Percentiles rank a stretch among this genome's conserved stretches.
Conservation (phyloP, 495 filamentous ascomycete genomes). For the Neurospora sp. region DNA sequence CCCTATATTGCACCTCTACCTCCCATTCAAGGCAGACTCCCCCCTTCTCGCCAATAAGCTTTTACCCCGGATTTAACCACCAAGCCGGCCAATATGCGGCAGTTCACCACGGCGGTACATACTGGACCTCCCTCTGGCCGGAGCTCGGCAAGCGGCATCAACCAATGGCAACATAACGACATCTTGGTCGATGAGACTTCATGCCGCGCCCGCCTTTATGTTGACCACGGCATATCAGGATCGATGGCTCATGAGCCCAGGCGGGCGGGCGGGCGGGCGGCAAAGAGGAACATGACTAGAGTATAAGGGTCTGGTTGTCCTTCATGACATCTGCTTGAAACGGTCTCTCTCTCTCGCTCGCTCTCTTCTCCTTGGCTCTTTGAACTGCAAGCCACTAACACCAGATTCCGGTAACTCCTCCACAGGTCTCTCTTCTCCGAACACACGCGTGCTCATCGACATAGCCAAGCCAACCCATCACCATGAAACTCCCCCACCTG, state of each 20-base stretch:
- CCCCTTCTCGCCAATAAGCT: neutral
- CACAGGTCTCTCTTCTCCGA: neutral
- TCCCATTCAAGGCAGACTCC: neutral
- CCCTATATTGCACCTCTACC: neutral
- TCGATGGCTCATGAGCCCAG: neutral
- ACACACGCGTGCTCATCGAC: constrained; percentile 13
- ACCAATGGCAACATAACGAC: neutral
- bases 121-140: neutral
- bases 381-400: neutral
- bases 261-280: neutral
- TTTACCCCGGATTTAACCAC: constrained; percentile 8
- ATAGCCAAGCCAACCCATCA: neutral
- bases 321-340: neutral
- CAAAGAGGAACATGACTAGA: neutral
- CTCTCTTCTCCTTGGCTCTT: neutral
- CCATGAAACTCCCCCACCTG: constrained; percentile 17
- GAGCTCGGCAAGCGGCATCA: neutral
- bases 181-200: neutral
- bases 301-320: neutral
- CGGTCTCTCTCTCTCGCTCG: too few relatives aligned
- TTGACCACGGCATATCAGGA: neutral
- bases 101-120: neutral
- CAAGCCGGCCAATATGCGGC: constrained; percentile 4
- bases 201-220: neutral
- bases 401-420: too few relatives aligned